These are phyloP conservation scores for Trametes cingulata DNA, from an alignment of 768 basidiomycete genomes.

Conservation along the genomic window DNA sequence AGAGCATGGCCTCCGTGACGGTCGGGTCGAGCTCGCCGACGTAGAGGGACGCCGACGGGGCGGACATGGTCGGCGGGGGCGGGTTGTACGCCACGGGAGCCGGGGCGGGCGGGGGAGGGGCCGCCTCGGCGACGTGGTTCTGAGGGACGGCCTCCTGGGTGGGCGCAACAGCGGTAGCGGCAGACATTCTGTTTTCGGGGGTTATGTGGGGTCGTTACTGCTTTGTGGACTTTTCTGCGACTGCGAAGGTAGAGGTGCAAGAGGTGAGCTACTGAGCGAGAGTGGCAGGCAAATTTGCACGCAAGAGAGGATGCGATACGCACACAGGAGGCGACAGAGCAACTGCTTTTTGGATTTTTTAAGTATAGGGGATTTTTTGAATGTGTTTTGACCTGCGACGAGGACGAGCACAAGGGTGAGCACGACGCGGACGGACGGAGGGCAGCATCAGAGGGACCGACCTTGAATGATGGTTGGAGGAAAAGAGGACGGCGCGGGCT, in stretches of 20 bases:
- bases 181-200: conserved; percentile 41
- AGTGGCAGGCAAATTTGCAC: conserved; percentile 23
- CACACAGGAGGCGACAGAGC: conserved; percentile 74
- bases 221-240: conserved; percentile 83
- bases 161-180: conserved; percentile 35
- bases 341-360: conserved; percentile 82
- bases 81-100: conserved; percentile 58
- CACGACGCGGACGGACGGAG: conserved; percentile 5
- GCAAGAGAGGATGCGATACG: conserved; percentile 28
- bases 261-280: conserved; percentile 11
- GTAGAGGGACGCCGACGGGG: conserved; percentile 93
- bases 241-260: conserved; percentile 33
- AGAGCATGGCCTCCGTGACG: conserved; percentile 99
- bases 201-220: conserved; percentile 79
- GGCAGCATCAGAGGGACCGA: conserved; percentile 28
- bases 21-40: conserved; percentile 98
- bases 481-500: conserved; percentile 37
- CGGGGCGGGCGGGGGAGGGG: conserved; percentile 47
- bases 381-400: conserved; percentile 57
- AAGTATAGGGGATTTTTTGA: conserved; percentile 41
- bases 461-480: conserved; percentile 70
- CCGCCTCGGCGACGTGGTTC: conserved; percentile 48
- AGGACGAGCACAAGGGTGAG: conserved; percentile 21
- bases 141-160: conserved; percentile 32
- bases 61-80: conserved; percentile 51